These are phyloP conservation scores for Cucurbita pepo DNA, from an alignment of 306 rosid species.

Conservation along the genomic window DNA sequence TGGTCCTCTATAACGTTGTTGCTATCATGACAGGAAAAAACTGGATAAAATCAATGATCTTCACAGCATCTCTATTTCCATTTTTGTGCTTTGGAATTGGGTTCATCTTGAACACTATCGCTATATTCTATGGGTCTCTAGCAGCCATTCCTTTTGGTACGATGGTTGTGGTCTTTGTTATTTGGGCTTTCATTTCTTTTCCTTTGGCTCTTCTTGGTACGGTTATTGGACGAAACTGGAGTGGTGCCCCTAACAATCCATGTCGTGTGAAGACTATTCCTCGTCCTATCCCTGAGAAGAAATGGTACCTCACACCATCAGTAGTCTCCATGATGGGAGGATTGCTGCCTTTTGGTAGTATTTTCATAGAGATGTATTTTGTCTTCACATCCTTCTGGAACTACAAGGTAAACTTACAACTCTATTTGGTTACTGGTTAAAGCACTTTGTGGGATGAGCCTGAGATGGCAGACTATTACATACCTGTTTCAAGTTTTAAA, in stretches of 20 bases:
- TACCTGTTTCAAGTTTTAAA: background rate
- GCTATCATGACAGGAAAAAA: constrained; percentile 44
- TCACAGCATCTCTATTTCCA: constrained; percentile 93
- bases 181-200: constrained; percentile 97
- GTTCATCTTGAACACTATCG: constrained; percentile 76
- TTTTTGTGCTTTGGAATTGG: constrained; percentile 97
- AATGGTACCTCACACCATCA: constrained; percentile 98
- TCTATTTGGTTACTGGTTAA: background rate
- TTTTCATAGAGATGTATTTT: constrained; percentile 98
- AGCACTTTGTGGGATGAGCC: background rate
- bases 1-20: background rate
- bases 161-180: constrained; percentile 92
- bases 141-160: constrained; percentile 99
- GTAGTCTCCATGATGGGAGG: constrained; percentile 99
- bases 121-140: constrained; percentile 92
- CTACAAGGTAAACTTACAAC: constrained; percentile 36
- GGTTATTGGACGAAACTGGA: constrained; percentile 98
- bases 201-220: constrained; percentile 99
- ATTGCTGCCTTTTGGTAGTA: constrained; percentile 97
- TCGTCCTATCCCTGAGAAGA: constrained; percentile 99
- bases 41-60: constrained; percentile 98
- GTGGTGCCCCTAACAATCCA: constrained; percentile 98
- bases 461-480: background rate
- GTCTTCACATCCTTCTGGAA: constrained; percentile 99
- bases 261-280: constrained; percentile 99